These are phyloP conservation scores for Tulasnella sp. DNA, from an alignment of 768 basidiomycete genomes.

Conservation along the genomic window DNA sequence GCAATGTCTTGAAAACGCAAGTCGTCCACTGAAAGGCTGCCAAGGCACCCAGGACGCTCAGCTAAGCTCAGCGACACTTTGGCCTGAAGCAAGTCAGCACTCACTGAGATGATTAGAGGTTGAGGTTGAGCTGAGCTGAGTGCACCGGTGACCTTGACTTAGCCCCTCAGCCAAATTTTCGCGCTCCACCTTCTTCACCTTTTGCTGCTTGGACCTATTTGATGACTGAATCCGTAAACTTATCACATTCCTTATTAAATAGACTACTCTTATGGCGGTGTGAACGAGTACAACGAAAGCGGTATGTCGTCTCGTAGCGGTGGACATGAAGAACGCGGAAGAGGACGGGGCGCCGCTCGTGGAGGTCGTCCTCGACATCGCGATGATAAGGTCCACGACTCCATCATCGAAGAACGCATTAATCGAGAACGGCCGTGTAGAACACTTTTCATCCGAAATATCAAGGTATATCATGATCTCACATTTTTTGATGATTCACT, in stretches of 20 bases:
- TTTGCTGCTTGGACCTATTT: not conserved
- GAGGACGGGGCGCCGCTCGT: slow-evolving; percentile 8
- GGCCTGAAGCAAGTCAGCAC: no score
- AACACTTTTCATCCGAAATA: slow-evolving; percentile 93
- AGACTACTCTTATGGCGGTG: slow-evolving; percentile 3
- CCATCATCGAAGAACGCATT: slow-evolving; percentile 87
- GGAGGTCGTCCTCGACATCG: slow-evolving; percentile 47
- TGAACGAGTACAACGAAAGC: not conserved
- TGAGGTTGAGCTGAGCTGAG: not conserved
- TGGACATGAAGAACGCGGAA: slow-evolving; percentile 1
- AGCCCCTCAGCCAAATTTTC: not conserved
- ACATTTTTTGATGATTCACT: no score
- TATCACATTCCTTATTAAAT: not conserved
- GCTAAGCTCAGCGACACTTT: no score
- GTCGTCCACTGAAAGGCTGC: not conserved
- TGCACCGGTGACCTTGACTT: not conserved
- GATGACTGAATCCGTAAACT: not conserved
- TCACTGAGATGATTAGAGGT: no score
- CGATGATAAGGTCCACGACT: slow-evolving; percentile 83
- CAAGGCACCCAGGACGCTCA: not conserved
- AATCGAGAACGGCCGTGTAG: slow-evolving; percentile 90
- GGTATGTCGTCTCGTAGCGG: not conserved
- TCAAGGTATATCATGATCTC: slow-evolving; percentile 66
- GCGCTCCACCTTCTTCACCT: not conserved
- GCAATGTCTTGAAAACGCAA: not conserved